Percentiles rank a stretch among this genome's conserved stretches.
phyloP scores from a whole-genome alignment of 148 eudicot species.

The Beta vulgaris region DNA sequence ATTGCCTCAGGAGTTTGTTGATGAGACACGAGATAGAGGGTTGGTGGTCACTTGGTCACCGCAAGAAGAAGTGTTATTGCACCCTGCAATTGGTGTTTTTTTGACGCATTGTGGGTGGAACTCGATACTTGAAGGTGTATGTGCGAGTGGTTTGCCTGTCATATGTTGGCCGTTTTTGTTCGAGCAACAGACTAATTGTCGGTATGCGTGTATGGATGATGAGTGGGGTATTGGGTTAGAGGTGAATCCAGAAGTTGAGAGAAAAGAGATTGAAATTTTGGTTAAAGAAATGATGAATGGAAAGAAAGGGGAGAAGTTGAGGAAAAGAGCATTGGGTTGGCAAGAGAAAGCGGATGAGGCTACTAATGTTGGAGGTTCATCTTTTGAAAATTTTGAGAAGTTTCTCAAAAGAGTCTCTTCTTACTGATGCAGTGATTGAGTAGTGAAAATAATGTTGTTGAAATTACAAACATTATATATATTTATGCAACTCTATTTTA shows the following conservation, averaged over 20 bases:
- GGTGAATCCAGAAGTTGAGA: constrained; percentile 24
- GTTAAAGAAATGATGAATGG: constrained; percentile 26
- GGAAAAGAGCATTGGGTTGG: constrained; percentile 24
- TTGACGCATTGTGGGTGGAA: constrained; percentile 44
- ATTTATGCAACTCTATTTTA: no score
- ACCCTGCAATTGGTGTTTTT: constrained; percentile 23
- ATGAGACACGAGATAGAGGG: constrained; percentile 21
- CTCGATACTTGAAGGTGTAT: constrained; percentile 26
- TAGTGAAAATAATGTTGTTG: not conserved
- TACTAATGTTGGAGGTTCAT: constrained; percentile 22
- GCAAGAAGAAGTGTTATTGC: constrained; percentile 24
- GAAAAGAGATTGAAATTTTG: constrained; percentile 21
- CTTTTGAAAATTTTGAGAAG: constrained; percentile 15
- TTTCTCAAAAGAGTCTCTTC: constrained; percentile 7
- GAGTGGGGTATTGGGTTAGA: constrained; percentile 36
- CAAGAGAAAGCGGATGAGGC: constrained; percentile 19
- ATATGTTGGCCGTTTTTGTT: constrained; percentile 36
- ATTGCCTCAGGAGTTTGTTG: constrained; percentile 13
- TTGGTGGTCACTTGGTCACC: constrained; percentile 24
- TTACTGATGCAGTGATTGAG: not conserved
- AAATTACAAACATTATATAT: no score
- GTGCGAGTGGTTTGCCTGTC: constrained; percentile 26
- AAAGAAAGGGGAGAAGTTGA: constrained; percentile 10
- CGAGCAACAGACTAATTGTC: constrained; percentile 35
- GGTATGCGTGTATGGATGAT: constrained; percentile 14